Evolutionary conservation across 2,329 filamentous ascomycete species (phyloP).

Genomic region (Nigrospora sphaerica): DNA sequence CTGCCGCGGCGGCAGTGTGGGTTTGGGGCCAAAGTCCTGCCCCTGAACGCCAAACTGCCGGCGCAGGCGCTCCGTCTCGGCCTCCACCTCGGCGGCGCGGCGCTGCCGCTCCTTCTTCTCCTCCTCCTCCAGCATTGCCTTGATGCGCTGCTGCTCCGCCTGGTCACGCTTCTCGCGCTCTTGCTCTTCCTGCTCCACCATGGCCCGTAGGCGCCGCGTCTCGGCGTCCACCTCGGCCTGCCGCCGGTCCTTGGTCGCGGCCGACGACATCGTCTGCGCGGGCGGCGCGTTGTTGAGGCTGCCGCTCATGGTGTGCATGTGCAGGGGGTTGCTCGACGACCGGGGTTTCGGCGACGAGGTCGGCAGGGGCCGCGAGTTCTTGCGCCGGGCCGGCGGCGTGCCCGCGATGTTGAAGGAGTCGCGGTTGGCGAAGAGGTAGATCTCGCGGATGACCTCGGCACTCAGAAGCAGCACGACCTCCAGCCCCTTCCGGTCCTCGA

Average conservation of each 20-base stretch:
- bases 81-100: conserved; percentile 56
- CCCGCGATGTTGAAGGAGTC: conserved; percentile 74
- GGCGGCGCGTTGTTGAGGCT: conserved; percentile 35
- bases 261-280: conserved; percentile 23
- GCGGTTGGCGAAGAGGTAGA: conserved; percentile 56
- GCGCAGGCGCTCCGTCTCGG: conserved; percentile 76
- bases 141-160: conserved; percentile 50
- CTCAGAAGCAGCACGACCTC: conserved; percentile 70
- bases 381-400: conserved; percentile 24
- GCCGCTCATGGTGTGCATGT: conserved; percentile 35
- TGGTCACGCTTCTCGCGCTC: conserved; percentile 50
- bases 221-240: conserved; percentile 60
- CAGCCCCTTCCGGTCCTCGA: conserved; percentile 89
- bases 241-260: conserved; percentile 20
- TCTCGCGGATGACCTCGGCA: conserved; percentile 57
- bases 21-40: conserved; percentile 26
- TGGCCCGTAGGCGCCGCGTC: conserved; percentile 61
- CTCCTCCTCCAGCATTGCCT: conserved; percentile 55
- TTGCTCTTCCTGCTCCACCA: conserved; percentile 45
- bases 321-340: conserved; percentile 11
- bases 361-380: conserved; percentile 34
- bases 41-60: conserved; percentile 57
- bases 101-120: conserved; percentile 55
- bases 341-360: conserved; percentile 17
- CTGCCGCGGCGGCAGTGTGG: conserved; percentile 24